Evolutionary conservation across 2,329 filamentous ascomycete species (phyloP).

Genomic region (Colletotrichum graminicola): DNA sequence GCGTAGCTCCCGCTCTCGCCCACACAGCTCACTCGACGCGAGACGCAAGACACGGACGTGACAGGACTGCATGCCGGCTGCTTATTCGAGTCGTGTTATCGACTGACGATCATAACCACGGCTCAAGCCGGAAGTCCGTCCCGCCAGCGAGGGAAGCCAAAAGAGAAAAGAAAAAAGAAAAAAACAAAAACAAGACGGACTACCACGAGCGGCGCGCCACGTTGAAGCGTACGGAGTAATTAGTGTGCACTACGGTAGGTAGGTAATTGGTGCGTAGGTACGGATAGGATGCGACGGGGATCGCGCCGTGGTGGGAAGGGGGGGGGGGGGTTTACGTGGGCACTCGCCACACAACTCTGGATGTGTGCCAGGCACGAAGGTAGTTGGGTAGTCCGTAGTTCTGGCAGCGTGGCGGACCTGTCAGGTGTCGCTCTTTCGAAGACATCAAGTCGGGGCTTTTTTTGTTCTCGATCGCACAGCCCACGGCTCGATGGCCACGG

Average conservation of each 20-base stretch:
- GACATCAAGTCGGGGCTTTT: neutral
- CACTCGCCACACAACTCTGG: constrained; percentile 27
- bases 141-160: neutral
- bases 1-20: neutral
- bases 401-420: constrained; percentile 1
- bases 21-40: neutral
- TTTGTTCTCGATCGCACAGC: constrained; percentile 32
- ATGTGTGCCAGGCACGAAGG: too few relatives aligned
- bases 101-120: neutral
- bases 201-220: constrained; percentile 2
- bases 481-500: constrained; percentile 31
- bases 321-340: constrained; percentile 11
- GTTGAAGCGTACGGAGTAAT: neutral
- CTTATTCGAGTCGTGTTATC: neutral
- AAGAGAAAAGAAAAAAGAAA: neutral
- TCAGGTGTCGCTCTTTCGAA: neutral
- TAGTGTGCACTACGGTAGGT: neutral
- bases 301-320: neutral
- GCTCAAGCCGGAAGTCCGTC: neutral
- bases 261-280: neutral
- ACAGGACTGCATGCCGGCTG: neutral
- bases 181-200: neutral
- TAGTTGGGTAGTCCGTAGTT: too few relatives aligned
- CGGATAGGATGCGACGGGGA: neutral
- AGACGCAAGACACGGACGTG: neutral